Evolutionary conservation across 176 grass and related monocot species (phyloP).

Genomic region (Chloris gayana): DNA sequence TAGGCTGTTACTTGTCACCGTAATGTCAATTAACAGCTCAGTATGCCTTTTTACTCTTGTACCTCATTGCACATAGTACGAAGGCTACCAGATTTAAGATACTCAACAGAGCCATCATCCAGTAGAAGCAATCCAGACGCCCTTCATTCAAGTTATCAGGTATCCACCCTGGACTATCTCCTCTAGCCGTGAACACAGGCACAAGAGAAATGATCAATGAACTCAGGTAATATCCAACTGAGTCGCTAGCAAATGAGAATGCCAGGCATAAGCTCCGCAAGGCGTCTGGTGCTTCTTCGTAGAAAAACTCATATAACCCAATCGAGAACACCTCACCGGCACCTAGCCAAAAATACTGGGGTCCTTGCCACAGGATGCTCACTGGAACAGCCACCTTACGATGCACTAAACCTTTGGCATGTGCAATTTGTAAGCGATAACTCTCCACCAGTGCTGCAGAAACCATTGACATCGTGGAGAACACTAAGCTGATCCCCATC

Average conservation of each 20-base stretch:
- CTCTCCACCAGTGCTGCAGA: conserved; percentile 61
- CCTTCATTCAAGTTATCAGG: conserved; percentile 67
- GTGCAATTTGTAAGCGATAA: conserved; percentile 39
- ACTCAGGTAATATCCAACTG: conserved; percentile 57
- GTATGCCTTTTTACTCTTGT: conserved; percentile 36
- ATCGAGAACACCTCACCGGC: conserved; percentile 58
- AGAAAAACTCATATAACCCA: conserved; percentile 62
- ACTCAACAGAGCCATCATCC: conserved; percentile 52
- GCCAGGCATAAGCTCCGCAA: conserved; percentile 59
- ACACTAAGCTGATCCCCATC: conserved; percentile 50
- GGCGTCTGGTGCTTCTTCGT: conserved; percentile 59
- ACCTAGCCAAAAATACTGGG: conserved; percentile 67
- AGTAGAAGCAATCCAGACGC: conserved; percentile 66
- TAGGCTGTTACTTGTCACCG: no score
- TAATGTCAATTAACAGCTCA: no score
- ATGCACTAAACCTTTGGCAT: conserved; percentile 28
- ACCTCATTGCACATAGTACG: conserved; percentile 47
- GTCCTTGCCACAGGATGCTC: conserved; percentile 70
- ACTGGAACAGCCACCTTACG: conserved; percentile 35
- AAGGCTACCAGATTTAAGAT: conserved; percentile 46
- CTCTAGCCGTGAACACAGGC: conserved; percentile 45
- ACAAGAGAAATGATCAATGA: conserved; percentile 60
- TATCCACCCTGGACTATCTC: conserved; percentile 62
- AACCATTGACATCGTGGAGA: conserved; percentile 53
- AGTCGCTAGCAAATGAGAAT: conserved; percentile 40